A percentile compares a stretch with the other conserved stretches of the same genome.
phyloP scores from a whole-genome alignment of 495 filamentous ascomycete species.

The Hyaloscypha finlandica region DNA sequence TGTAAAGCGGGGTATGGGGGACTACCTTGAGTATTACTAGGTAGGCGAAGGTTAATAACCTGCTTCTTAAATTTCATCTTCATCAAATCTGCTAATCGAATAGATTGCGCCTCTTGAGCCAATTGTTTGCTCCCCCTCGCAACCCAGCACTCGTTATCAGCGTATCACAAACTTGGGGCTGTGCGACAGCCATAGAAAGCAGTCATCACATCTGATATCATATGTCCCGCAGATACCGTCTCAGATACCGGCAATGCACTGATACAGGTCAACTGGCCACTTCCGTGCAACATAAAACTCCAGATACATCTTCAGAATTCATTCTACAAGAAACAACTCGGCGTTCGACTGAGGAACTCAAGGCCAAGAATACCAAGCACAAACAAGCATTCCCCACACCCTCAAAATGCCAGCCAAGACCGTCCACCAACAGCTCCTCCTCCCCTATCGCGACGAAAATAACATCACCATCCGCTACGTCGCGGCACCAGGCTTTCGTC shows the following conservation, averaged over 20 bases:
- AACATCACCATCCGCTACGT: conserved; percentile 18
- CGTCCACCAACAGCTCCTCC: background rate
- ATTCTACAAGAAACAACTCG: background rate
- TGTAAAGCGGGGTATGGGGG: no score
- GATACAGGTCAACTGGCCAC: background rate
- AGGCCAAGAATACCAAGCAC: background rate
- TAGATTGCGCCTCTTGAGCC: background rate
- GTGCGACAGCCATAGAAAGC: background rate
- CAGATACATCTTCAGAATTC: background rate
- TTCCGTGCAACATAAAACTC: background rate
- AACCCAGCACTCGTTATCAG: background rate
- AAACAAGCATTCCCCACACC: background rate
- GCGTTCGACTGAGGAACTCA: background rate
- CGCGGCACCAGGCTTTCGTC: background rate
- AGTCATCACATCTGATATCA: background rate
- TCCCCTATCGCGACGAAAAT: conserved; percentile 18
- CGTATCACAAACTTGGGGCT: background rate
- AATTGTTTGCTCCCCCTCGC: background rate
- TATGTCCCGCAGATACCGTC: background rate
- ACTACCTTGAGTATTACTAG: no score
- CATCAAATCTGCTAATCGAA: background rate
- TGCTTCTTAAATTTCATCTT: no score
- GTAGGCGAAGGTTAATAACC: no score
- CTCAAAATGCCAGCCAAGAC: background rate
- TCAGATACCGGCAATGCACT: background rate